Base-by-base conservation (phyloP, 805 yeast genomes). In the Priceomyces castillae region DNA sequence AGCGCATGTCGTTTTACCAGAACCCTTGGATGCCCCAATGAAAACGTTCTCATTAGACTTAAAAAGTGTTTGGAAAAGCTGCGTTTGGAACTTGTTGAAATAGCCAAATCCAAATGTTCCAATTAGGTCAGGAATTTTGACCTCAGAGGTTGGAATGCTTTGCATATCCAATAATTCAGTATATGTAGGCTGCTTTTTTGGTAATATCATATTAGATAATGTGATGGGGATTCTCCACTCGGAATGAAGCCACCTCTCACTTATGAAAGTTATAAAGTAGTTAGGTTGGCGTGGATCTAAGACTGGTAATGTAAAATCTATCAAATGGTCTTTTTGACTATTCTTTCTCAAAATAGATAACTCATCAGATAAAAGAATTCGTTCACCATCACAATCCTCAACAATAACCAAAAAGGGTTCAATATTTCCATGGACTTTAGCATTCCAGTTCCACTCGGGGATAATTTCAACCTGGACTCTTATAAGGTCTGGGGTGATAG, bases 191-290 rank as follows among this genome's bases (percentile, higher is more conserved):
- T 83, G 78, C 50, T 76, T 77, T 54, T 78, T 76, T 4, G 96
- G 96, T 3, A 81, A 40, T 26, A 64, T 68, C 42, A 86, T 50
- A 17, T 67, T 57, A 25, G 71, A 65, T 46, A 88, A 64, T 43
- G 80, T 61, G 1, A 89, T 69, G 0, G 96, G 87, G 1, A 76
- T 58, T 46, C 76, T 78, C 48, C 74, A 69, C 43, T 78, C 86
- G 44, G 89, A 80, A 48, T 87, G 90, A 3, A 90, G 64, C 99
- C 98, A 94, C 46, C 74, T 79, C 45, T 90, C 95, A 44, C 95
- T 88, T 2, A 85, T 63, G 10, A 90, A 60, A 0, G 84, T 72
- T 3, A 90, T 74, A 60, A 85, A 88, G 50, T 84, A 81, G 51
- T 80, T 82, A 0, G 97, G 96, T 30, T 74, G 77, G 1, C 61